A percentile compares a stretch with the other conserved stretches of the same genome.
phyloP scores from a whole-genome alignment of 371 early-diverging fungal genomes.

The Mucor racemosus region DNA sequence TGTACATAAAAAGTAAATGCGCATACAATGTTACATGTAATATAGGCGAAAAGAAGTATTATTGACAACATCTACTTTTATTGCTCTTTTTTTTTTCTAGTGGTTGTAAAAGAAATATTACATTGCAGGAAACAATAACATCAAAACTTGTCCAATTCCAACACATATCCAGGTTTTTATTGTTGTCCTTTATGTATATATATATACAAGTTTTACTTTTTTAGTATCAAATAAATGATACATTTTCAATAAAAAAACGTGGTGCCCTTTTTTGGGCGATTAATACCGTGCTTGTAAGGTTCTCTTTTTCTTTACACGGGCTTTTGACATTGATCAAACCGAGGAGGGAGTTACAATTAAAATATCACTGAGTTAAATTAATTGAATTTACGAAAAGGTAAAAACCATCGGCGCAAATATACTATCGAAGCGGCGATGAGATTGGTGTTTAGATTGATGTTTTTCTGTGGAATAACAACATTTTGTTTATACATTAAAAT shows the following conservation, averaged over 20 bases:
- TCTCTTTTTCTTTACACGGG: neutral
- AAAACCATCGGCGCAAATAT: neutral
- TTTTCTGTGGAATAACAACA: neutral
- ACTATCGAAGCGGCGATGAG: neutral
- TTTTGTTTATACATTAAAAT: neutral
- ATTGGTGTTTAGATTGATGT: neutral
- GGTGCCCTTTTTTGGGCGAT: neutral
- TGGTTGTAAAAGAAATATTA: neutral
- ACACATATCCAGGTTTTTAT: neutral
- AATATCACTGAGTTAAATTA: neutral
- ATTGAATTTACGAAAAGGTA: neutral
- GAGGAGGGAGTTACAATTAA: neutral
- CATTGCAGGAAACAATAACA: neutral
- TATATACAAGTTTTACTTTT: neutral
- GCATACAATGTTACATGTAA: too few relatives aligned
- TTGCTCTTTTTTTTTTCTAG: neutral
- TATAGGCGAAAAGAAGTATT: neutral
- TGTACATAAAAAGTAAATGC: too few relatives aligned
- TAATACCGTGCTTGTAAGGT: neutral
- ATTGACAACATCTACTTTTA: neutral
- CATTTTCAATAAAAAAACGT: neutral
- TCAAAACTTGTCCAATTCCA: neutral
- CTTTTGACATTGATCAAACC: neutral
- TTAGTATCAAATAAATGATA: neutral
- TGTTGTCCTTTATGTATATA: neutral